Base-by-base conservation (phyloP, 768 basidiomycete genomes). In the Rhodosporidiobolus sp. region DNA sequence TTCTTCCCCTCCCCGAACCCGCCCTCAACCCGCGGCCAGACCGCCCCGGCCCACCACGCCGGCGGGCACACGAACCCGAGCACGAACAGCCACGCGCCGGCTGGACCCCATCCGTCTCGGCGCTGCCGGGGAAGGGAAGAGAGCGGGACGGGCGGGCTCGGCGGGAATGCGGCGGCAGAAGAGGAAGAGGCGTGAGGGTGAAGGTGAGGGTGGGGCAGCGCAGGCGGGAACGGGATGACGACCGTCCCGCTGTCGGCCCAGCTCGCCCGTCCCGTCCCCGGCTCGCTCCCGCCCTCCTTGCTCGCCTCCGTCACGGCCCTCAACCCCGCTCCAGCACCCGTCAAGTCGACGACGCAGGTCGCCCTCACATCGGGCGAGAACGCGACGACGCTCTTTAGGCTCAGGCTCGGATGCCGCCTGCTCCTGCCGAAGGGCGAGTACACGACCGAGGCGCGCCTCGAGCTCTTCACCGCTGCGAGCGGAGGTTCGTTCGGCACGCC, bases 21-120 rank as follows among this genome's bases (percentile, higher is more conserved):
- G n/a, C 43, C 24, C 35, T 20, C 35, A 58, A 22, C 35, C 4
- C 7, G 7, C 54, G 54, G 54, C 54, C 54, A 56, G 8, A 45
- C 3, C 58, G 58, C 58, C 38, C 58, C 58, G 19, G 45, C 28
- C 58, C 58, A 59, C 58, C 58, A 59, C 26, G n/a, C 4, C 38
- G 20, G 11, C 24, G 26, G 24, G 14, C n/a, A 46, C 38, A 59
- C 24, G 26, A 59, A 59, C n/a, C 58, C 58, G 9, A 4, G 26
- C 6, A 59, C 38, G 14, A 59, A 59, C n/a, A 59, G 26, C 58
- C 58, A 59, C 26, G 43, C 43, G 6, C 58, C 58, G 16, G n/a
- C 26, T 26, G 58, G 24, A 2, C 6, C 43, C 7, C 43, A 4
- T 7, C 4, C 14, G 26, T 17, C 35, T 11, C 50, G 50, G 6